Base-by-base conservation (phyloP, 2,329 filamentous ascomycete species). In the Myrmaecium sp. region DNA sequence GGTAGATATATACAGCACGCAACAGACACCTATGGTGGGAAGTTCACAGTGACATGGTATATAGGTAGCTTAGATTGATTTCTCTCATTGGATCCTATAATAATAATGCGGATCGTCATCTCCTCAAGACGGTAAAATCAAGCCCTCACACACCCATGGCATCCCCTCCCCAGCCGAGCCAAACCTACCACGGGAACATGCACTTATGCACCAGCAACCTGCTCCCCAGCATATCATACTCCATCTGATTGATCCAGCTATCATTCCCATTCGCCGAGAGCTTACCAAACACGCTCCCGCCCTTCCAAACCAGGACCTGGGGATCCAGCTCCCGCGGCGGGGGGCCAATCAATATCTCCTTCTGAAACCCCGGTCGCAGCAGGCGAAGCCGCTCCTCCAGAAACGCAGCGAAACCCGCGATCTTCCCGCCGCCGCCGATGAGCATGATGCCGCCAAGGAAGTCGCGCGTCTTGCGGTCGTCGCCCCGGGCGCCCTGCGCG, bases 281-380 rank as follows among this genome's bases (percentile, higher is more conserved):
- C 56, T 92, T 83, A 3, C 82, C 84, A 60, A 94, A 98, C 10
- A 98, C 84, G 47, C 83, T 93, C 1, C 81, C 89, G 4, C 89
- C 89, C 64, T 98, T 98, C 89, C 89, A 98, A 6, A 76, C 74
- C 28, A 95, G 78, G n/a, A 95, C 84, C 54, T 94, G 83, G 33
- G 89, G 82, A 53, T 98, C 89, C 58, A 98, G 76, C 41, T 98
- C 89, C 41, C 86, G 65, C 0, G 89, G 89, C n/a, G 72, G 71
- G 12, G 65, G 61, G 1, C 67, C 69, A 14, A 77, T 69, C 34
- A 75, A 58, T 30, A 77, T 69, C 37, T 73, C 64, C 64, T 89
- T 72, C 5, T 60, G 57, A 36, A 66, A 67, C n/a, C 57, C 60
- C 1, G 68, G 66, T 27, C 65, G 53, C 14, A 74, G 62, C 34